Evolutionary conservation across 1,284 basidiomycete genomes (phyloP), one percentile per base, ranked within the genome.

Genomic region (Ustilago bromivora): DNA sequence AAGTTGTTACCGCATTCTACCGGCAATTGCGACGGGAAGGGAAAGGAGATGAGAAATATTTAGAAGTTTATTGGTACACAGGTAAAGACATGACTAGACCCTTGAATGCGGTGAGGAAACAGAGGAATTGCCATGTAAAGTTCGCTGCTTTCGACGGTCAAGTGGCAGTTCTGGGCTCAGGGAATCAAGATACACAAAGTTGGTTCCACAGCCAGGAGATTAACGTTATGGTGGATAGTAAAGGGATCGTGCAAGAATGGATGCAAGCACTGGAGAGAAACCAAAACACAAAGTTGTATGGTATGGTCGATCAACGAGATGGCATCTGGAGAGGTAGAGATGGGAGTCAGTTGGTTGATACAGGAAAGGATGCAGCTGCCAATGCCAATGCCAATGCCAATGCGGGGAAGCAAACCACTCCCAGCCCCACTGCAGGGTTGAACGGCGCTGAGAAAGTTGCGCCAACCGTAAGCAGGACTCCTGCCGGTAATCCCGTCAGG

Each of bases 161-260:
- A 78, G 90, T 93, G 35, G 90, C 90, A 23, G 93, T 94, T 67
- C 88, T 90, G 32, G 92, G 92, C 4, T 91, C 90, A 65, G 91
- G 91, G 9, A 92, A 92, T 81, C 90, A 90, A 64, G 84, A 85
- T 57, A 85, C 84, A 23, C 92, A 93, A 83, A 90, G 89, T 17
- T 93, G 92, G 91, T 93, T 90, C 88, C 93, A 94, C 85, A 91
- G 90, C 47, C 91, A 92, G 77, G 92, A 94, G 83, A 89, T 91
- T 80, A 93, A 94, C 83, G 88, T 93, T 66, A 90, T 94, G 89
- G 88, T 93, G 57, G 92, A 94, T 84, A 90, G 88, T 28, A 82
- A 88, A 36, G 87, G 89, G 66, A 88, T 92, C 60, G 90, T 91
- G 49, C 79, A 84, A 43, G 91, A 92, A 75, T 92, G 92, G 90